Conservation (phyloP, 495 filamentous ascomycete species). For the Penicillium robsamsonii region DNA sequence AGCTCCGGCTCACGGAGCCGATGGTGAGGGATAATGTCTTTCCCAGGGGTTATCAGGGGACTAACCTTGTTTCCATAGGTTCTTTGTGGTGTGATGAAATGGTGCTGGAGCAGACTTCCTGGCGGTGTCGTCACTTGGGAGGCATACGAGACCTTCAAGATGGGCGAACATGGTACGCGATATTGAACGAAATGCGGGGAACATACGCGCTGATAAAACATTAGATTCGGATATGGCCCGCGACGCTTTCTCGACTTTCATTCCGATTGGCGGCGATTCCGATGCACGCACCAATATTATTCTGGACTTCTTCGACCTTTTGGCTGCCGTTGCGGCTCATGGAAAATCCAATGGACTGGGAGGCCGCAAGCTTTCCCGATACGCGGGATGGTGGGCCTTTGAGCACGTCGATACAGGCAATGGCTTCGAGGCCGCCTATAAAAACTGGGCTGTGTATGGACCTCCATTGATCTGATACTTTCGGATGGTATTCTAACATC, state of each 20-base stretch:
- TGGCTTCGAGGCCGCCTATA: slow-evolving; percentile 96
- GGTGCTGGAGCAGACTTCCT: slow-evolving; percentile 94
- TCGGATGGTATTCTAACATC: not conserved
- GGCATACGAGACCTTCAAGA: slow-evolving; percentile 91
- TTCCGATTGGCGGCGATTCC: slow-evolving; percentile 89
- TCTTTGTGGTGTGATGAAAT: slow-evolving; percentile 90
- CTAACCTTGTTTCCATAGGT: slow-evolving; percentile 54
- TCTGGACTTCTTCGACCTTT: slow-evolving; percentile 93
- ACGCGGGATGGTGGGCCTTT: slow-evolving; percentile 99
- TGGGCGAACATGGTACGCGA: slow-evolving; percentile 81
- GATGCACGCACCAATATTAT: slow-evolving; percentile 84
- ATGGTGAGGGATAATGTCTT: slow-evolving; percentile 58
- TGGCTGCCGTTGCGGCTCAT: slow-evolving; percentile 77
- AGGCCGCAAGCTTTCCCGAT: slow-evolving; percentile 87
- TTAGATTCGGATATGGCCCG: slow-evolving; percentile 87
- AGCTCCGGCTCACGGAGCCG: slow-evolving; percentile 89
- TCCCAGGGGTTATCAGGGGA: not conserved
- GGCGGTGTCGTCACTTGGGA: slow-evolving; percentile 97
- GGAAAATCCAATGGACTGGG: slow-evolving; percentile 92
- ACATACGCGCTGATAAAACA: slow-evolving; percentile 12
- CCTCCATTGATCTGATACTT: not conserved
- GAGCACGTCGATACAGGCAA: slow-evolving; percentile 77
- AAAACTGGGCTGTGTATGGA: slow-evolving; percentile 67
- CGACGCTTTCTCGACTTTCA: slow-evolving; percentile 93
- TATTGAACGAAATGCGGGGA: slow-evolving; percentile 8